Evolutionary conservation across 192 early-diverging fungal genomes (phyloP).

Genomic region (Rhizophagus sp.): DNA sequence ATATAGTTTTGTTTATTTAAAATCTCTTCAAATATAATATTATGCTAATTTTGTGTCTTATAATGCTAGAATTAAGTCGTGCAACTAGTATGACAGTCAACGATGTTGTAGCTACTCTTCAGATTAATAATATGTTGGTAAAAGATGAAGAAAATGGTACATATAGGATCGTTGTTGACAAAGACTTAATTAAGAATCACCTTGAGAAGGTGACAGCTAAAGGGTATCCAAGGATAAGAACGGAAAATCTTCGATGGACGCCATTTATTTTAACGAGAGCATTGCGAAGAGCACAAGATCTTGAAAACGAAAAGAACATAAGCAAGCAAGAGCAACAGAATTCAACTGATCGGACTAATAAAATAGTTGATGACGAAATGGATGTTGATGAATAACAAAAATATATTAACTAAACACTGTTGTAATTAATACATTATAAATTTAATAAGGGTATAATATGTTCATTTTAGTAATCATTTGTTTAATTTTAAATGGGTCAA

Average conservation of each 20-base stretch:
- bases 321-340: background rate
- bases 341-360: background rate
- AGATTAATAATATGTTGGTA: slow-evolving; percentile 53
- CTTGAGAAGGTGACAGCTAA: slow-evolving; percentile 46
- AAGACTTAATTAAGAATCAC: slow-evolving; percentile 45
- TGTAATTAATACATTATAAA: background rate
- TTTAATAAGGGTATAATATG: background rate
- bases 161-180: slow-evolving; percentile 48
- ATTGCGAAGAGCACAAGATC: background rate
- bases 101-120: slow-evolving; percentile 80
- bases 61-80: slow-evolving; percentile 56
- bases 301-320: background rate
- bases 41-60: background rate
- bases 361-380: background rate
- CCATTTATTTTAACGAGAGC: slow-evolving; percentile 62
- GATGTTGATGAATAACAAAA: background rate
- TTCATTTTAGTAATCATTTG: background rate
- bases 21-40: background rate
- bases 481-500: background rate
- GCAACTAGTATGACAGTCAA: slow-evolving; percentile 77
- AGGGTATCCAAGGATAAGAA: slow-evolving; percentile 55
- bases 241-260: slow-evolving; percentile 67
- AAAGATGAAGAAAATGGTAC: slow-evolving; percentile 37
- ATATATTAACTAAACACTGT: background rate
- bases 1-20: background rate